Evolutionary conservation across 1,284 basidiomycete genomes (phyloP).

Genomic region (Heimioporus punctisporus): DNA sequence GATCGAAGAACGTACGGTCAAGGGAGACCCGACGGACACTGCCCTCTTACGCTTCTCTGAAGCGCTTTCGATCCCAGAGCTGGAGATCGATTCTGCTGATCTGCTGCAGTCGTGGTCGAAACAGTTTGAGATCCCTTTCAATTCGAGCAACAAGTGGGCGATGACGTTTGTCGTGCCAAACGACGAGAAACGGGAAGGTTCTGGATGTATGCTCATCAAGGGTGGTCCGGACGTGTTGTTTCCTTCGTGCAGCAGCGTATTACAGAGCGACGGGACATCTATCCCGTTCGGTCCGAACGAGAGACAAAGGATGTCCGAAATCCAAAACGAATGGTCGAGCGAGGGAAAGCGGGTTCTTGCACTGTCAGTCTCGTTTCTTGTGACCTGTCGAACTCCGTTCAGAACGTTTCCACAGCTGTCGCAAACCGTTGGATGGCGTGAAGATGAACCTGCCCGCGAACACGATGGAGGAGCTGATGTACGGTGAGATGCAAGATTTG

Average conservation of each 20-base stretch:
- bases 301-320: conserved; percentile 32
- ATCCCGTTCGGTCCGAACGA: conserved; percentile 35
- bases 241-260: conserved; percentile 42
- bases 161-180: conserved; percentile 29
- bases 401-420: neutral
- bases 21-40: neutral
- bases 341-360: conserved; percentile 65
- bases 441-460: conserved; percentile 31
- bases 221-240: conserved; percentile 66
- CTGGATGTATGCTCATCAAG: conserved; percentile 47
- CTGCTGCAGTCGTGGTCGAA: neutral
- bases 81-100: neutral
- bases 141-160: conserved; percentile 34
- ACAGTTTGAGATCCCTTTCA: neutral
- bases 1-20: neutral
- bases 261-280: conserved; percentile 39
- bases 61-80: neutral
- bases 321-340: conserved; percentile 56
- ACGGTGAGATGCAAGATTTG: neutral
- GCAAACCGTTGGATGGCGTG: conserved; percentile 30
- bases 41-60: neutral
- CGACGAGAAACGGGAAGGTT: conserved; percentile 3
- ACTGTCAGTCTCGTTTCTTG: conserved; percentile 26
- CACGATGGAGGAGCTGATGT: conserved; percentile 19
- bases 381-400: neutral